Conservation (phyloP, 208 protist genomes). For the Trypanosomatidae sp. region DNA sequence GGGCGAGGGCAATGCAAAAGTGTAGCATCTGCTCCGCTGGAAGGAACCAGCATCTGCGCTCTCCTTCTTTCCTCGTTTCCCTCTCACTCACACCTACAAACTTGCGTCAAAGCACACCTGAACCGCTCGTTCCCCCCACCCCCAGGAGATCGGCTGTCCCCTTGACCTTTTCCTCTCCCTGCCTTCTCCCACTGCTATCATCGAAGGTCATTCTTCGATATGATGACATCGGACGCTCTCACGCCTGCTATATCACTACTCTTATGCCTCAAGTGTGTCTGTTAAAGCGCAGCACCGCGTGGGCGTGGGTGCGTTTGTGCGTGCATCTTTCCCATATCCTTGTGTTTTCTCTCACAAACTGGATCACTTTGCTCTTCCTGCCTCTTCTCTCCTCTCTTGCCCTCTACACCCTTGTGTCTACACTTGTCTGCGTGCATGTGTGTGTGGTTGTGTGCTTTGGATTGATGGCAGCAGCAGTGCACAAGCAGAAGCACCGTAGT, state of each 20-base stretch:
- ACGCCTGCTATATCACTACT: neutral
- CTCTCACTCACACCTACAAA: neutral
- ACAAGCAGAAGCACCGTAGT: neutral
- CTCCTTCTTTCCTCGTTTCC: slow-evolving; percentile 7
- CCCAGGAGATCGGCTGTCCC: neutral
- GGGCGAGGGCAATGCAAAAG: neutral
- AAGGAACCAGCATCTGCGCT: neutral
- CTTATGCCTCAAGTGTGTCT: too few relatives aligned
- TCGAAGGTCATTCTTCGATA: neutral
- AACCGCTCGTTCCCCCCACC: neutral
- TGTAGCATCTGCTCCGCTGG: neutral
- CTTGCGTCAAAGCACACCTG: neutral
- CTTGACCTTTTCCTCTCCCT: neutral
- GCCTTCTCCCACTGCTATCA: neutral
- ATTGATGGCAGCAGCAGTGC: neutral
- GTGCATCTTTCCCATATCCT: neutral
- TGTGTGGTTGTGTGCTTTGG: neutral
- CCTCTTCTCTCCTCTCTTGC: neutral
- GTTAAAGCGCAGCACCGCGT: too few relatives aligned
- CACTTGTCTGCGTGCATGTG: slow-evolving; percentile 3
- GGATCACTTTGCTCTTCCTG: neutral
- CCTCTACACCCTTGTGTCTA: neutral
- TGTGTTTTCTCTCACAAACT: neutral
- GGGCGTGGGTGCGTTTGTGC: neutral
- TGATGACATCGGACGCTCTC: neutral